phyloP scores from a whole-genome alignment of 164 flowering plant genomes.

The Magnolia sinica region DNA sequence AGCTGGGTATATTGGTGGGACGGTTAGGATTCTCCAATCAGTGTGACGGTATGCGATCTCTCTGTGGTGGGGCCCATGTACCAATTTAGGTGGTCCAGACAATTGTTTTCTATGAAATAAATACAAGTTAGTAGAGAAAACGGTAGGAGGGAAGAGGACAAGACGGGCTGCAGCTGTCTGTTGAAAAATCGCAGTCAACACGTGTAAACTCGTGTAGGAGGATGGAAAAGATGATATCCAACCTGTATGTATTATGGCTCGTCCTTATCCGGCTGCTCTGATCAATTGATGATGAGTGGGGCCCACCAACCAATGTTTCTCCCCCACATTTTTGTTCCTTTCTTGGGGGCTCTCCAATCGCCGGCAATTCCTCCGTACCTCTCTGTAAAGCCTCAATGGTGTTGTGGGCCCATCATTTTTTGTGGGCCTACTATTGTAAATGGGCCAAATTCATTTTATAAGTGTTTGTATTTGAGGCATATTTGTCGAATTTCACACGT shows the following conservation, averaged over 20 bases:
- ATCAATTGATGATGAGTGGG: neutral
- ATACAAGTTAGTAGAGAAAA: neutral
- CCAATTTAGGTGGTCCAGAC: neutral
- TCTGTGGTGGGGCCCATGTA: neutral
- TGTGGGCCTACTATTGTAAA: neutral
- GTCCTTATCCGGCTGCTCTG: conserved; percentile 3
- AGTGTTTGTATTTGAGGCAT: no score
- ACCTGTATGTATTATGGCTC: neutral
- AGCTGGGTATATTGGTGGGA: neutral
- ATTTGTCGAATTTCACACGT: no score
- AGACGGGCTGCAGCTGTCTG: neutral
- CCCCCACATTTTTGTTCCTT: neutral
- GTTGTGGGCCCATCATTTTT: neutral
- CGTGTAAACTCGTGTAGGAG: neutral
- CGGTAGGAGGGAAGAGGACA: neutral
- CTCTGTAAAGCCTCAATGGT: neutral
- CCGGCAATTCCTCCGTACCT: neutral
- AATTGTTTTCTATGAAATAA: neutral
- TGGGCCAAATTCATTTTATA: no score
- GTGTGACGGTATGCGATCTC: neutral
- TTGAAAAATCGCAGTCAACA: neutral
- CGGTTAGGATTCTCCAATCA: neutral
- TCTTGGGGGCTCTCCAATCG: neutral
- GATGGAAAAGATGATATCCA: neutral
- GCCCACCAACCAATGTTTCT: neutral